Base-by-base conservation (phyloP, 495 filamentous ascomycete genomes). In the Xylaria palmicola region DNA sequence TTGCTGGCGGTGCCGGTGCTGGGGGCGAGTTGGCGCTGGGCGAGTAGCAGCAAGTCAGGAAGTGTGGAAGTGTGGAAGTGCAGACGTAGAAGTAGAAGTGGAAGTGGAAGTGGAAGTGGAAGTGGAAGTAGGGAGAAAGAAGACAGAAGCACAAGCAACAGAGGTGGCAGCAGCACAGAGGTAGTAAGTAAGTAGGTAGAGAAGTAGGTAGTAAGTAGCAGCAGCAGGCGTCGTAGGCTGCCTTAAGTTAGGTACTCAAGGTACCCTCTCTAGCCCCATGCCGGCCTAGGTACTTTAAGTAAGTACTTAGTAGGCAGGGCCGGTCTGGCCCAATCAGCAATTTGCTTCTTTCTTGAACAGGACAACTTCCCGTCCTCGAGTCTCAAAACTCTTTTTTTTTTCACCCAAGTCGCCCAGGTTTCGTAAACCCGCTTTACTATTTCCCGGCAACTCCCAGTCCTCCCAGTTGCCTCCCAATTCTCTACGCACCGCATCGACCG, bases 281-380 rank as follows among this genome's bases (percentile, higher is more conserved):
- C n/a, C n/a, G n/a, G n/a, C n/a, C n/a, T n/a, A n/a, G n/a, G n/a
- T n/a, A n/a, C n/a, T n/a, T n/a, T n/a, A n/a, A n/a, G n/a, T n/a
- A n/a, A n/a, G n/a, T n/a, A n/a, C n/a, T n/a, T 22, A 44, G 41
- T 44, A 51, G 56, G 56, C 41, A 39, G 56, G 56, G 24, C 32
- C 27, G 17, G 50, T 4, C 41, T 59, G 32, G 24, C 59, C 49
- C 50, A 54, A 62, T 62, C 59, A 62, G 59, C 50, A 62, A 56
- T 36, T 62, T 20, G 32, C 45, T 65, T 60, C 41, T 43, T 65
- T 58, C 52, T 62, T 43, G 36, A 62, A 62, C 57, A 37, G 53
- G 51, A 49, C 58, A 59, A 39, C 47, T 59, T 41, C 45, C 19
- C 26, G 41, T 26, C 30, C 17, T 52, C 50, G 55, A 56, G 41